Conservation (phyloP, 1,284 basidiomycete genomes). For the Boletus semigastroideus region DNA sequence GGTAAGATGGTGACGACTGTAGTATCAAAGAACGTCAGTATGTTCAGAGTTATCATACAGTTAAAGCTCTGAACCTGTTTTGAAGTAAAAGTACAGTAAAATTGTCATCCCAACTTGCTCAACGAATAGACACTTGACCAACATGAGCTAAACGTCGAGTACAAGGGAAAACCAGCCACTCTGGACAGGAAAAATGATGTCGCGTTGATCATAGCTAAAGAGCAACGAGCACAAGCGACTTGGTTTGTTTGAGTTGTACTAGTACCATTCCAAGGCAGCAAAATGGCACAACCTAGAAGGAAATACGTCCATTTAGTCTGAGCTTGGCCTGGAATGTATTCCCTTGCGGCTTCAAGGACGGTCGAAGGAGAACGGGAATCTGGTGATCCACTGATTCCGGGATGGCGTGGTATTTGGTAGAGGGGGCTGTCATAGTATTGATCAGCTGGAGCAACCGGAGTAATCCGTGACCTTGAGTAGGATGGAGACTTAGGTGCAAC, state of each 20-base stretch:
- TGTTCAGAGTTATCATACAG: neutral
- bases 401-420: neutral
- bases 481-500: neutral
- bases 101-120: neutral
- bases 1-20: neutral
- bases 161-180: neutral
- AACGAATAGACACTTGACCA: neutral
- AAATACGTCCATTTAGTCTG: neutral
- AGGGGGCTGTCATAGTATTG: neutral
- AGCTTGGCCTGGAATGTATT: neutral
- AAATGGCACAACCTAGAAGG: neutral
- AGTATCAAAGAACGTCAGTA: neutral
- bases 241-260: neutral
- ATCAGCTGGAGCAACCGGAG: neutral
- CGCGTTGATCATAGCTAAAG: neutral
- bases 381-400: neutral
- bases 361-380: neutral
- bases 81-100: conserved; percentile 1
- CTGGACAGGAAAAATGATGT: conserved; percentile 1
- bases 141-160: neutral
- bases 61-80: conserved; percentile 1
- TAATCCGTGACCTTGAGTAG: neutral
- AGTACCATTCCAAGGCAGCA: neutral
- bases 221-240: neutral
- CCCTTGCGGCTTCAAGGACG: neutral